phyloP scores from a whole-genome alignment of 139 green algal genomes.

The Nannochloris sp. region DNA sequence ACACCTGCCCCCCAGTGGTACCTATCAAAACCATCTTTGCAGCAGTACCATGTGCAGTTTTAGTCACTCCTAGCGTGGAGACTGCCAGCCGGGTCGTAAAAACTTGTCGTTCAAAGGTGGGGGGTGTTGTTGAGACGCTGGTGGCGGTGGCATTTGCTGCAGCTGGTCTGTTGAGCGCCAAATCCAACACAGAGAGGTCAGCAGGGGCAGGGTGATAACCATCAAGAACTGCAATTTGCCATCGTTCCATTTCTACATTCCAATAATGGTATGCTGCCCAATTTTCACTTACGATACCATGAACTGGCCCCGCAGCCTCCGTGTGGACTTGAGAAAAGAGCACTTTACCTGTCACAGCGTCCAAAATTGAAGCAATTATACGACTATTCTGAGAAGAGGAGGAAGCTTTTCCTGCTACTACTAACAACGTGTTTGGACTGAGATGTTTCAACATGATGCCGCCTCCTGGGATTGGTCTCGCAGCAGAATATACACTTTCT shows the following conservation, averaged over 20 bases:
- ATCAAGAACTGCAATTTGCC: slow-evolving; percentile 30
- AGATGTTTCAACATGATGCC: slow-evolving; percentile 87
- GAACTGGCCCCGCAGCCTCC: slow-evolving; percentile 58
- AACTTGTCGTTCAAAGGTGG: not conserved
- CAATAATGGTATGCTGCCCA: slow-evolving; percentile 79
- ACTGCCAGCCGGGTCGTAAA: slow-evolving; percentile 16
- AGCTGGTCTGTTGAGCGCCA: slow-evolving; percentile 26
- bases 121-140: not conserved
- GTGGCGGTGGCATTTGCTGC: slow-evolving; percentile 30
- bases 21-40: slow-evolving; percentile 76
- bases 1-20: slow-evolving; percentile 62
- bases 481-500: slow-evolving; percentile 53
- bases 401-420: slow-evolving; percentile 47
- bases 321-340: slow-evolving; percentile 64
- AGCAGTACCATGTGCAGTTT: slow-evolving; percentile 74
- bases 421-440: slow-evolving; percentile 83
- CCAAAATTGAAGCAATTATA: slow-evolving; percentile 45
- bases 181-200: slow-evolving; percentile 34
- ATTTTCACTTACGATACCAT: slow-evolving; percentile 68
- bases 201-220: slow-evolving; percentile 56
- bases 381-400: not conserved
- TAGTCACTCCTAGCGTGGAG: slow-evolving; percentile 47
- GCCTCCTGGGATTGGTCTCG: slow-evolving; percentile 76
- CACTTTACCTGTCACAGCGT: slow-evolving; percentile 75
- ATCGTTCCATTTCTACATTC: slow-evolving; percentile 36